A percentile compares a stretch with the other conserved stretches of the same genome.
Evolutionary conservation across 768 basidiomycete species (phyloP).

Genomic region (Phlebiopsis gigantea): DNA sequence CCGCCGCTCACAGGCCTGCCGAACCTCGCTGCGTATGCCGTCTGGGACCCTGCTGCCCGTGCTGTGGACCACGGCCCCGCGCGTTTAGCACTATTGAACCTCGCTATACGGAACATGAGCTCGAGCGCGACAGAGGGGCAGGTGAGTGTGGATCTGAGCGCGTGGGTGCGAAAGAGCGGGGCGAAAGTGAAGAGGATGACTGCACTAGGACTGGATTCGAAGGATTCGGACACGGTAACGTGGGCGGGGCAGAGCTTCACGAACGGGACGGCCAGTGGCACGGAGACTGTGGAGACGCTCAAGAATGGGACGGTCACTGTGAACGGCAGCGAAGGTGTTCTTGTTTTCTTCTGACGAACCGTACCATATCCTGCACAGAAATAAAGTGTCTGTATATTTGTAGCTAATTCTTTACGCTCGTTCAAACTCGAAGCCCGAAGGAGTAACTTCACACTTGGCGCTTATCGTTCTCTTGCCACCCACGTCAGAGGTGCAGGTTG

Average conservation of each 20-base stretch:
- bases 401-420: no score
- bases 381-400: no score
- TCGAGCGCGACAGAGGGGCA: conserved; percentile 9
- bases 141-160: conserved; percentile 16
- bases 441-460: no score
- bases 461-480: no score
- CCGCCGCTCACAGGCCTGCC: conserved; percentile 13
- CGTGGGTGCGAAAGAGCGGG: conserved; percentile 1
- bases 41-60: conserved; percentile 23
- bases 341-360: conserved; percentile 25
- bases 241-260: conserved; percentile 29
- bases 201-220: conserved; percentile 25
- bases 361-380: neutral
- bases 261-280: conserved; percentile 25
- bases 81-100: conserved; percentile 26
- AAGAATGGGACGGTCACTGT: conserved; percentile 19
- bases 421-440: no score
- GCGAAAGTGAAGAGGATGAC: conserved; percentile 25
- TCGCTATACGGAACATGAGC: conserved; percentile 21
- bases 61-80: conserved; percentile 8
- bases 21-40: conserved; percentile 26
- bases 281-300: conserved; percentile 19
- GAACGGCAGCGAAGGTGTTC: conserved; percentile 25
- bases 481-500: no score
- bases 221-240: conserved; percentile 19